phyloP scores from a whole-genome alignment of 768 basidiomycete species.

The Macrocybe gigantea region DNA sequence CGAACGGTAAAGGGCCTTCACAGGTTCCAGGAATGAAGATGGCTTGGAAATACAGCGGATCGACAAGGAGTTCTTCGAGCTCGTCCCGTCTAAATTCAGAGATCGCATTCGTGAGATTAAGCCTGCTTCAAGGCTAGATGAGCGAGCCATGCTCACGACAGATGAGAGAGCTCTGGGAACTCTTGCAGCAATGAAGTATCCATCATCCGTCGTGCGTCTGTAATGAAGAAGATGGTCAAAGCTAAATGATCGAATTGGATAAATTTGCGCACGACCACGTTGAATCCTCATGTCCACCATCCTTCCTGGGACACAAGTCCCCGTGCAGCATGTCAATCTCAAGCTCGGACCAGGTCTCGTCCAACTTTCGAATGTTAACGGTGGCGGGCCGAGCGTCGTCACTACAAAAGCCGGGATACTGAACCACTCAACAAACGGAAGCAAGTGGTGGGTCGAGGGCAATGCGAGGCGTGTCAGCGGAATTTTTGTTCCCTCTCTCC shows the following conservation, averaged over 20 bases:
- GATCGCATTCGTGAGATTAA: constrained; percentile 3
- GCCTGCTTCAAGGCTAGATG: background rate
- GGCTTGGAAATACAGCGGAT: constrained; percentile 83
- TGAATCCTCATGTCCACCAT: constrained; percentile 44
- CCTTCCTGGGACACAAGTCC: constrained; percentile 77
- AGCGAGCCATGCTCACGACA: constrained; percentile 47
- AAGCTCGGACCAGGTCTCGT: constrained; percentile 83
- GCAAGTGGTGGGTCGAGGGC: constrained; percentile 86
- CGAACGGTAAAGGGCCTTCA: constrained; percentile 68
- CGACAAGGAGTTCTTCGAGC: constrained; percentile 81
- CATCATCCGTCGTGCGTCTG: constrained; percentile 19
- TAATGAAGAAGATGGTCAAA: constrained; percentile 7
- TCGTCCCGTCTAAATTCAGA: constrained; percentile 66
- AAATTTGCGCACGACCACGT: constrained; percentile 10
- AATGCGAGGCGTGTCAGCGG: constrained; percentile 74
- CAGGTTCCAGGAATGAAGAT: constrained; percentile 77
- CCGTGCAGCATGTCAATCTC: constrained; percentile 70
- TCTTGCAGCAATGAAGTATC: constrained; percentile 46
- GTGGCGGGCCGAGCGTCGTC: constrained; percentile 29
- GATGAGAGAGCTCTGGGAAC: constrained; percentile 66
- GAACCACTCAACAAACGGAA: constrained; percentile 63
- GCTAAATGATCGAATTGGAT: constrained; percentile 1
- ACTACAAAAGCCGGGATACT: constrained; percentile 69
- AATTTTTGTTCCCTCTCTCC: background rate
- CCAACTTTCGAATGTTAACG: constrained; percentile 33